Base-by-base conservation (phyloP, 2,329 filamentous ascomycete genomes). In the Raffaelea ambrosiae region DNA sequence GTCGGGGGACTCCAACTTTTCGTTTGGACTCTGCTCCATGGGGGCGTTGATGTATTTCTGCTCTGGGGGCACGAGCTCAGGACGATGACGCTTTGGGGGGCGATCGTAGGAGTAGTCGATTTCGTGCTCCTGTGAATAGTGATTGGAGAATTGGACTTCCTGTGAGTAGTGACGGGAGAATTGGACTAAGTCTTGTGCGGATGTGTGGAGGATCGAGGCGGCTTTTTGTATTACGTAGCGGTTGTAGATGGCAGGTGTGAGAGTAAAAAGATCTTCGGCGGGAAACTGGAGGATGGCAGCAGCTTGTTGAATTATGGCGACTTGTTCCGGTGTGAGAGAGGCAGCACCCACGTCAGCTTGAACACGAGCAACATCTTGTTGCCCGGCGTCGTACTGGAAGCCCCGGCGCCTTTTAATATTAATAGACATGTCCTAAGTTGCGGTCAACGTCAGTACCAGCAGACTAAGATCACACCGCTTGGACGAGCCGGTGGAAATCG, bases 141-240 rank as follows among this genome's bases (percentile, higher is more conserved):
- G n/a, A n/a, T n/a, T n/a, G n/a, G n/a, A n/a, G n/a, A n/a, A n/a
- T n/a, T n/a, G n/a, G n/a, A n/a, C 26, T 29, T 13, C 26, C 13
- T 29, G 26, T 23, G n/a, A n/a, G n/a, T n/a, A n/a, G n/a, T 38
- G 51, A 22, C 49, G 50, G 43, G 39, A 48, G 5, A 66, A 54
- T 36, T 52, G 57, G 43, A 65, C 49, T 18, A 67, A 55, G 40
- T 57, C 49, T 35, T 56, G 48, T 29, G 63, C 35, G 16, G 60
- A 53, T 14, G 59, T 59, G 44, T 61, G 54, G 49, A 68, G 59
- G 38, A 63, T 57, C 40, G 52, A 48, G 40, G 65, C 64, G 46
- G 64, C 63, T 48, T 61, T 59, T 41, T 57, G 50, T 29, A 67
- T 58, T 53, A 68, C 60, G 35, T 41, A 55, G 5, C 44, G 13